Conservation (phyloP, 768 basidiomycete genomes). For the Myochromella boudieri region DNA sequence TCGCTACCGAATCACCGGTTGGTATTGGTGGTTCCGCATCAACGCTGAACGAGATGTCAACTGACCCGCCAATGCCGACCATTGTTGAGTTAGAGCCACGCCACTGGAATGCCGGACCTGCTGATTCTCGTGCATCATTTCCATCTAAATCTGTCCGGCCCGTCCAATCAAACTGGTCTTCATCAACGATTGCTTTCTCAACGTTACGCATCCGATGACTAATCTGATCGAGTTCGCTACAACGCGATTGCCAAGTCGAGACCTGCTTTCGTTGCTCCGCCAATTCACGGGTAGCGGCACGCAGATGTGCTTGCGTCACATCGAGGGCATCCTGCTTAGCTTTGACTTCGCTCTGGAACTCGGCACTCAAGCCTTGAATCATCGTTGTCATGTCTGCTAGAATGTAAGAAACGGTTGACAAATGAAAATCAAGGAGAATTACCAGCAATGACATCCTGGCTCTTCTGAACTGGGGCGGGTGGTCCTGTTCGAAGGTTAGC, state of each 20-base stretch:
- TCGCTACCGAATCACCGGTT: slow-evolving; percentile 51
- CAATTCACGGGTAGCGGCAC: slow-evolving; percentile 86
- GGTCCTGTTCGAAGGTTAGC: slow-evolving; percentile 72
- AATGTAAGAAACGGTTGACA: slow-evolving; percentile 7
- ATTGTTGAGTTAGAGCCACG: slow-evolving; percentile 69
- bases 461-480: slow-evolving; percentile 79
- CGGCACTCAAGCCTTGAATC: slow-evolving; percentile 74
- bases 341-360: slow-evolving; percentile 84
- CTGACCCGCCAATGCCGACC: slow-evolving; percentile 59
- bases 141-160: slow-evolving; percentile 59
- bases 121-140: slow-evolving; percentile 36
- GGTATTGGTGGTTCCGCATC: slow-evolving; percentile 78
- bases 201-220: slow-evolving; percentile 83
- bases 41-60: slow-evolving; percentile 62
- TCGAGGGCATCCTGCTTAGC: slow-evolving; percentile 87
- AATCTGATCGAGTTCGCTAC: slow-evolving; percentile 78
- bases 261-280: slow-evolving; percentile 89
- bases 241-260: slow-evolving; percentile 68
- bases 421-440: slow-evolving; percentile 3
- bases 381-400: slow-evolving; percentile 77
- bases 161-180: slow-evolving; percentile 87
- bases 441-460: slow-evolving; percentile 85
- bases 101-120: slow-evolving; percentile 69
- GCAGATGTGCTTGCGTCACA: slow-evolving; percentile 82
- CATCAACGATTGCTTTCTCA: slow-evolving; percentile 72